A percentile compares a stretch with the other conserved stretches of the same genome.
These are phyloP conservation scores for Starmerella vaccinii DNA, from an alignment of 805 yeast genomes.

Conservation along the genomic window DNA sequence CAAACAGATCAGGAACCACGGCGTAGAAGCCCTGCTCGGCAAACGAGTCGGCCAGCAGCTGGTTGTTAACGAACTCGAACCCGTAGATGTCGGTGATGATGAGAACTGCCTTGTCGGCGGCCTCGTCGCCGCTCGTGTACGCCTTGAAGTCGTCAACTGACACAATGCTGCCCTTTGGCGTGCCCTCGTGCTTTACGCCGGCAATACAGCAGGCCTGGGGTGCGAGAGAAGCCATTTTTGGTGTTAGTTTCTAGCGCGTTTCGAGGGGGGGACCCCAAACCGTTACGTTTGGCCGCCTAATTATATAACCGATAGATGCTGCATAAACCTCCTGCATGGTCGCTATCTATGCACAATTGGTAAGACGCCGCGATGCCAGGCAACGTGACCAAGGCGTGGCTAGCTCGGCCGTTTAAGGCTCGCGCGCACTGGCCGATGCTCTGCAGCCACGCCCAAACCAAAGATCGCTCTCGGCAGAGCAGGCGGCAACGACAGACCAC, in stretches of 20 bases:
- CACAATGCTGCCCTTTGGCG: slow-evolving; percentile 24
- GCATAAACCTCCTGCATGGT: too few relatives aligned
- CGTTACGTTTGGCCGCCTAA: neutral
- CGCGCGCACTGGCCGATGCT: too few relatives aligned
- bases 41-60: slow-evolving; percentile 42
- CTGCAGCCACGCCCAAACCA: too few relatives aligned
- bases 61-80: slow-evolving; percentile 43
- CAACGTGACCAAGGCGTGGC: too few relatives aligned
- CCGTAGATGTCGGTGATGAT: slow-evolving; percentile 62
- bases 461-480: too few relatives aligned
- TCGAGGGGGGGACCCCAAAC: too few relatives aligned
- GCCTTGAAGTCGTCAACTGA: slow-evolving; percentile 31
- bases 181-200: slow-evolving; percentile 29
- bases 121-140: slow-evolving; percentile 41
- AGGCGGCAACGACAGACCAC: too few relatives aligned
- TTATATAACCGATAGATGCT: too few relatives aligned
- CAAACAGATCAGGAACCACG: slow-evolving; percentile 64
- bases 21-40: slow-evolving; percentile 56
- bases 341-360: too few relatives aligned
- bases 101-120: slow-evolving; percentile 44
- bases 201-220: slow-evolving; percentile 30
- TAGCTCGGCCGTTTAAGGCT: too few relatives aligned
- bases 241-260: too few relatives aligned
- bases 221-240: slow-evolving; percentile 30
- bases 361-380: too few relatives aligned